Percentiles rank a stretch among this genome's conserved stretches.
These are phyloP conservation scores for Pichia scutulata DNA, from an alignment of 805 yeast species.

Conservation along the genomic window DNA sequence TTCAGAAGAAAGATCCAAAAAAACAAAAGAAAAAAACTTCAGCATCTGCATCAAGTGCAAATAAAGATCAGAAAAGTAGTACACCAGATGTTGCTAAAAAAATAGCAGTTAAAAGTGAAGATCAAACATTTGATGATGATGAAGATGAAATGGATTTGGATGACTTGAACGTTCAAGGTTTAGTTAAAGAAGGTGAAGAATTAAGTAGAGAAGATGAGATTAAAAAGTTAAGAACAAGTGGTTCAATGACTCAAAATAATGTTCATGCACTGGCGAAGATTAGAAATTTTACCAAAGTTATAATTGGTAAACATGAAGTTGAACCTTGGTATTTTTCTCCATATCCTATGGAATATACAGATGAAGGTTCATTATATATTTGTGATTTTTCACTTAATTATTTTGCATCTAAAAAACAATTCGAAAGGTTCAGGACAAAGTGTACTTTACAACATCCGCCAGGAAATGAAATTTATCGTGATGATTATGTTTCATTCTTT, in stretches of 20 bases:
- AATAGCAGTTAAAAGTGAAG: constrained; percentile 3
- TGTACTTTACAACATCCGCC: constrained; percentile 94
- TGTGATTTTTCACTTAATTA: constrained; percentile 88
- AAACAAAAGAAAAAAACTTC: constrained; percentile 32
- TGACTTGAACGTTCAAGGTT: constrained; percentile 76
- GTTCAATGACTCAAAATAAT: constrained; percentile 88
- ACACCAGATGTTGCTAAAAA: constrained; percentile 14
- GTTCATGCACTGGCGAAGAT: constrained; percentile 85
- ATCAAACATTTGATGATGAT: constrained; percentile 35
- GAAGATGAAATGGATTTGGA: constrained; percentile 84
- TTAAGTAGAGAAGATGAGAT: constrained; percentile 86
- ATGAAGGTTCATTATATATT: constrained; percentile 71
- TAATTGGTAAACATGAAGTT: constrained; percentile 83
- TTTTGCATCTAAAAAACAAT: constrained; percentile 84
- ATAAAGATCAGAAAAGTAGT: neutral
- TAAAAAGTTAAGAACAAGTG: constrained; percentile 85
- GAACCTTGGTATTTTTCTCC: constrained; percentile 99
- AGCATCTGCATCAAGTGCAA: neutral
- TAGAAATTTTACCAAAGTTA: constrained; percentile 68
- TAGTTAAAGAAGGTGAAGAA: constrained; percentile 55
- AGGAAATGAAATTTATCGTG: constrained; percentile 94
- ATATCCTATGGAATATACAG: constrained; percentile 90
- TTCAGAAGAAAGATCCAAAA: constrained; percentile 35
- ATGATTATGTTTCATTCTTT: constrained; percentile 86
- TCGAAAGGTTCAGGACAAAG: constrained; percentile 83